Evolutionary conservation across 805 yeast genomes (phyloP).

Genomic region (Ogataea sp.): DNA sequence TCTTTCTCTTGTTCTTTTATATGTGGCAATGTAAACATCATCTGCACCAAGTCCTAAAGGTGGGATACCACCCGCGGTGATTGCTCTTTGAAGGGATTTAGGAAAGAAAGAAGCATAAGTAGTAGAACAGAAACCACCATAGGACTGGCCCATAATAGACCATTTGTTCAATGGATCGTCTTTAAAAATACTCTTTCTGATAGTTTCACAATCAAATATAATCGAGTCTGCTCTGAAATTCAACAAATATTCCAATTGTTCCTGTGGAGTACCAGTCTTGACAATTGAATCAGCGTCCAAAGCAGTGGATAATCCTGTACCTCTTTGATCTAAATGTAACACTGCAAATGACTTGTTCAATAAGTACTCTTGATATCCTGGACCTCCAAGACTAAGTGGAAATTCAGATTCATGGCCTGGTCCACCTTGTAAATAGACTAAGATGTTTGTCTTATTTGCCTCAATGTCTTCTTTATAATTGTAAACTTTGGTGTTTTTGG

Average conservation of each 20-base stretch:
- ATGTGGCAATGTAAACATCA: slow-evolving; percentile 44
- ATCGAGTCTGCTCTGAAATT: slow-evolving; percentile 47
- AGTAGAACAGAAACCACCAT: slow-evolving; percentile 45
- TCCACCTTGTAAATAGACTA: slow-evolving; percentile 44
- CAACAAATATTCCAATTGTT: slow-evolving; percentile 31
- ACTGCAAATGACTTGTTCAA: slow-evolving; percentile 13
- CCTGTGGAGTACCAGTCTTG: slow-evolving; percentile 11
- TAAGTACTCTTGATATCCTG: slow-evolving; percentile 11
- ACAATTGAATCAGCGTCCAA: slow-evolving; percentile 26
- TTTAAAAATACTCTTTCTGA: slow-evolving; percentile 30
- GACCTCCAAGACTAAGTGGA: slow-evolving; percentile 9
- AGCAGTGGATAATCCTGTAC: slow-evolving; percentile 49
- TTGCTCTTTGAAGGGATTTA: slow-evolving; percentile 30
- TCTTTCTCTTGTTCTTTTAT: slow-evolving; percentile 36
- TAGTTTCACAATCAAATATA: slow-evolving; percentile 40
- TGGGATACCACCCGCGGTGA: slow-evolving; percentile 54
- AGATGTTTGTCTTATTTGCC: slow-evolving; percentile 18
- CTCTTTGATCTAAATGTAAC: slow-evolving; percentile 47
- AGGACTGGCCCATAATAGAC: slow-evolving; percentile 49
- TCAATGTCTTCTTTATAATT: slow-evolving; percentile 10
- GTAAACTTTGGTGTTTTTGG: slow-evolving; percentile 2
- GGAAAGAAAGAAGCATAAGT: slow-evolving; percentile 41
- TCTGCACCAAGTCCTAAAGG: slow-evolving; percentile 34
- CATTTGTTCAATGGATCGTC: slow-evolving; percentile 25
- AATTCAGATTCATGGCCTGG: slow-evolving; percentile 40